Percentiles rank a stretch among this genome's conserved stretches.
Evolutionary conservation across 805 yeast species (phyloP).

Genomic region (Schwanniomyces polymorphus): DNA sequence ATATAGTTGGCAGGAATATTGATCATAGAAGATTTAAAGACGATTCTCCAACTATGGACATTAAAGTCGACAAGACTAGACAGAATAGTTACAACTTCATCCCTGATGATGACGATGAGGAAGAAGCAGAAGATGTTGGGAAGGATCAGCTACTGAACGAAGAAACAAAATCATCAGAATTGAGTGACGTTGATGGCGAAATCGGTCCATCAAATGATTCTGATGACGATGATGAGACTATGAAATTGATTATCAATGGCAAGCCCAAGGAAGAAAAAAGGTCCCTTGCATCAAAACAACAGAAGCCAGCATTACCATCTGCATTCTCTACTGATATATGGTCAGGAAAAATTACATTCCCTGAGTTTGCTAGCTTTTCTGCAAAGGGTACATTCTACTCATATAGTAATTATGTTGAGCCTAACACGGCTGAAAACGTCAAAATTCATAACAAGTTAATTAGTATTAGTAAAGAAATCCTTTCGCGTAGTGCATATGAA

Average conservation of each 20-base stretch:
- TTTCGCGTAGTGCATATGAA: slow-evolving; percentile 28
- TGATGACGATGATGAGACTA: slow-evolving; percentile 30
- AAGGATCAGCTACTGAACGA: slow-evolving; percentile 8
- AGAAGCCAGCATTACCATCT: slow-evolving; percentile 12
- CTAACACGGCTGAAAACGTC: slow-evolving; percentile 14
- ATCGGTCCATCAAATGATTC: slow-evolving; percentile 9
- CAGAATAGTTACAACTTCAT: slow-evolving; percentile 17
- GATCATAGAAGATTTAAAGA: slow-evolving; percentile 37
- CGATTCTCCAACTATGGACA: slow-evolving; percentile 9
- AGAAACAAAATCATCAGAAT: slow-evolving; percentile 6
- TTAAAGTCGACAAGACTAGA: slow-evolving; percentile 6
- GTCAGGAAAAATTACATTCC: slow-evolving; percentile 50
- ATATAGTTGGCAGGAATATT: slow-evolving; percentile 29
- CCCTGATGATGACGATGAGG: slow-evolving; percentile 26
- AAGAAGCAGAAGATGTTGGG: slow-evolving; percentile 12
- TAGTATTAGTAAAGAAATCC: slow-evolving; percentile 28
- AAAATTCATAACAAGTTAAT: slow-evolving; percentile 23
- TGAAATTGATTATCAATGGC: slow-evolving; percentile 29
- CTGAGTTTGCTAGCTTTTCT: slow-evolving; percentile 47
- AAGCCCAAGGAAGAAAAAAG: slow-evolving; percentile 6
- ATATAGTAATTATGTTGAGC: slow-evolving; percentile 24
- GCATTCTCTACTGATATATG: slow-evolving; percentile 28
- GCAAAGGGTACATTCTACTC: slow-evolving; percentile 38
- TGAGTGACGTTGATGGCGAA: slow-evolving; percentile 6
- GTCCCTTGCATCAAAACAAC: not conserved